A percentile compares a stretch with the other conserved stretches of the same genome.
These are phyloP conservation scores for Suillus subluteus DNA, from an alignment of 768 basidiomycete genomes.

Conservation along the genomic window DNA sequence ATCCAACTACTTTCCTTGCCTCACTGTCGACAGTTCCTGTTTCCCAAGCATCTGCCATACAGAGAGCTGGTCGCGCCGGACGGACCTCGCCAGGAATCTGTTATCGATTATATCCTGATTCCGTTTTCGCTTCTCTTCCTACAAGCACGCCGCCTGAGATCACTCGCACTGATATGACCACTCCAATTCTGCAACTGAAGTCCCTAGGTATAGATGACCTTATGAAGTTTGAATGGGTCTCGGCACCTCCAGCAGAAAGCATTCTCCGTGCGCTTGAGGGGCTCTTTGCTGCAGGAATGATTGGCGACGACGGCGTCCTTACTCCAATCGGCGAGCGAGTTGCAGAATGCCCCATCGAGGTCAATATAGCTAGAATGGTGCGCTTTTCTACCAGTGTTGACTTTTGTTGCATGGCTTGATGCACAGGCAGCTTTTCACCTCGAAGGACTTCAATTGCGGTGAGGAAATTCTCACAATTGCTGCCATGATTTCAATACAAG, in stretches of 20 bases:
- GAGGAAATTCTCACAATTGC: constrained; percentile 96
- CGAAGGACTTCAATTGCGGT: constrained; percentile 85
- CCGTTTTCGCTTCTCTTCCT: constrained; percentile 61
- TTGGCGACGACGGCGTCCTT: constrained; percentile 79
- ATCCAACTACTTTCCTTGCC: constrained; percentile 83
- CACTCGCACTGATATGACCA: constrained; percentile 86
- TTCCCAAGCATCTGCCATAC: constrained; percentile 87
- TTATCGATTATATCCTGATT: constrained; percentile 84
- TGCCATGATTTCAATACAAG: constrained; percentile 94
- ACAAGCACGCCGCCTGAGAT: constrained; percentile 86
- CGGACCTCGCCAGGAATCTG: constrained; percentile 92
- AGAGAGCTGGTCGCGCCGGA: constrained; percentile 94
- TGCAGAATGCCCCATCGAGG: constrained; percentile 93
- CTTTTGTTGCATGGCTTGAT: neutral
- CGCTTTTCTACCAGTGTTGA: constrained; percentile 22
- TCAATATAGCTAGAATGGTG: constrained; percentile 94
- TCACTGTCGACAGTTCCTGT: constrained; percentile 83
- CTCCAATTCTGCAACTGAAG: constrained; percentile 92
- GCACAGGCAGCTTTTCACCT: constrained; percentile 74
- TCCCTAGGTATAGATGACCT: constrained; percentile 93
- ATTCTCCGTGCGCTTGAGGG: constrained; percentile 86
- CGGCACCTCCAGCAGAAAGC: constrained; percentile 83
- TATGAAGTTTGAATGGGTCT: constrained; percentile 96
- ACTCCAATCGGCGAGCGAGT: constrained; percentile 82
- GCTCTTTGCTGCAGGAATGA: constrained; percentile 78